A percentile compares a stretch with the other conserved stretches of the same genome.
Conservation (phyloP, 139 green algal species). For the Chlorella sp. region DNA sequence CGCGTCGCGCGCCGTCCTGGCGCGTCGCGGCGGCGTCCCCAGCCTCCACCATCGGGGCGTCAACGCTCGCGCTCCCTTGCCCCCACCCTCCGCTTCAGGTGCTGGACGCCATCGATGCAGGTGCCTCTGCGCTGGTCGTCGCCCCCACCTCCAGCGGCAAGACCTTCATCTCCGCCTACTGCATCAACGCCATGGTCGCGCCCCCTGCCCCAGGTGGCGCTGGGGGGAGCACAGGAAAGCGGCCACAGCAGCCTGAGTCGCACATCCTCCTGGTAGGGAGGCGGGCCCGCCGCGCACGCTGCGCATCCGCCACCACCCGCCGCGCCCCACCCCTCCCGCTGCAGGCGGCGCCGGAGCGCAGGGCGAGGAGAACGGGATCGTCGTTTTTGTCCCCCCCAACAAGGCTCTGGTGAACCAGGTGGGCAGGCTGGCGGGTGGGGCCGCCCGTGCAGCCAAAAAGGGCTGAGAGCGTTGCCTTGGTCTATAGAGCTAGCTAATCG, state of each 20-base stretch:
- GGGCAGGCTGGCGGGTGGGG: constrained; percentile 38
- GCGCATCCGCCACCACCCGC: no score
- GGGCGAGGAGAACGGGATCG: no score
- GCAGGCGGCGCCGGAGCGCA: no score
- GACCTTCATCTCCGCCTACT: constrained; percentile 62
- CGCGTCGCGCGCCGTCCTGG: neutral
- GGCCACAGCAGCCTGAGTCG: no score
- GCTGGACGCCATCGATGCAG: constrained; percentile 52
- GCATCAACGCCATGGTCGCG: constrained; percentile 45
- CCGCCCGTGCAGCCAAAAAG: neutral
- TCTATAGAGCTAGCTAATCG: no score
- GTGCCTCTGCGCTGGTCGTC: constrained; percentile 29
- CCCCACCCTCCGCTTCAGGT: neutral
- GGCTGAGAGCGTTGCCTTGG: no score
- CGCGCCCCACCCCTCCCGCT: no score
- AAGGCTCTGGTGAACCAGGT: constrained; percentile 63
- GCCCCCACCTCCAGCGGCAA: constrained; percentile 61
- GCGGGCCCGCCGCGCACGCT: no score
- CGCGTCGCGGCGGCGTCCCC: neutral
- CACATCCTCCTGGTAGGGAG: no score
- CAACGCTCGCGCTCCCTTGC: neutral
- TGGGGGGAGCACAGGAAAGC: no score
- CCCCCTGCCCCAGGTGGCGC: no score
- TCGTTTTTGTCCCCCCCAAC: constrained; percentile 56
- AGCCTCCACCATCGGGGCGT: neutral